Base-by-base conservation (phyloP, 2,329 filamentous ascomycete species). In the Periconia digitata region DNA sequence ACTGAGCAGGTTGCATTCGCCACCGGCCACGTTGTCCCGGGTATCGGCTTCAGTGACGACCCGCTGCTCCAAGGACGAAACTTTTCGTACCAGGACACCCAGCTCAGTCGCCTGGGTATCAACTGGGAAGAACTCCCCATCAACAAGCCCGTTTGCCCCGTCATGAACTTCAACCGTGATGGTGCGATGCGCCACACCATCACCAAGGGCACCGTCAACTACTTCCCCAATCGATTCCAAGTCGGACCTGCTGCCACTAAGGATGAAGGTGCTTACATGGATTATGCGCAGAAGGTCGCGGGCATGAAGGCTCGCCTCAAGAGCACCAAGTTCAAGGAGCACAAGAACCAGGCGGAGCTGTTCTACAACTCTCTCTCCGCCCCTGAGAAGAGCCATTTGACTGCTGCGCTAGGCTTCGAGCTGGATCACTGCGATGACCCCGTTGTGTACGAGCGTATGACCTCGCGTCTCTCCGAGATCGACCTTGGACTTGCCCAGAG, bases 1-100 rank as follows among this genome's bases (percentile, higher is more conserved):
- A 90, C 85, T 0, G 90, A 95, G 74, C 90, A 95, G 71, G 83
- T 85, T 1, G 89, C 89, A 1, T 95, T 94, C 71, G 91, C 86
- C 63, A 92, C 90, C 1, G 81, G 83, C 46, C 89, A 95, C 57
- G 74, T 94, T 41, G 86, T 94, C 0, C 87, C 87, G 0, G 89
- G 89, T 20, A 86, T 92, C 49, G 87, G 87, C 13, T 86, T 87
- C 65, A 88, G 86, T 0, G 83, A 91, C 51, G 89, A 92, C 53
- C 88, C 88, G 2, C 78, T 92, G 2, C 72, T 83, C 3, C 86
- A 91, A 64, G 88, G 87, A 24, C 83, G 88, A 27, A 91, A 90
- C 73, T 83, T 83, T 66, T 80, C 76, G 15, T 83, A 88, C 69
- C 77, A 80, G 12, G 85, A 88, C 56, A 88, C 85, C 0, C 85